Evolutionary conservation across 306 rosid genomes (phyloP), one percentile per base, ranked within the genome.

Genomic region (Astragalus membranaceus): DNA sequence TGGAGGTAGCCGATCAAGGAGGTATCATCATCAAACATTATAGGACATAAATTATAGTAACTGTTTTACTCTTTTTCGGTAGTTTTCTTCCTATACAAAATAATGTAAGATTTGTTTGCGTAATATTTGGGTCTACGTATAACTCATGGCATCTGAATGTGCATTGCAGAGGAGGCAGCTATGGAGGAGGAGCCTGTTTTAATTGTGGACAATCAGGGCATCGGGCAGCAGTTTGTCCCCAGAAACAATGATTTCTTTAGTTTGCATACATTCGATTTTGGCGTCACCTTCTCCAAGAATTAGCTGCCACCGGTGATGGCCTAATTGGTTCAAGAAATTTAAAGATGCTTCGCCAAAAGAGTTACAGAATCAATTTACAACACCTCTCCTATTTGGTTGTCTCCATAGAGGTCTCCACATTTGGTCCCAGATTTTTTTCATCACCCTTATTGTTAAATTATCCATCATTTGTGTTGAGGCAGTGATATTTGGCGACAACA

Each of bases 111-210:
- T 49, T 33, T 11, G 3, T 62, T 17, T 1, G 8, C 53, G 16
- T 64, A 20, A 63, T 33, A 37, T 63, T 48, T 36, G 36, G 41
- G 13, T 50, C 8, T 47, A 8, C 12, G 13, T 6, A 56, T 52
- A 53, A 44, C 67, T 82, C 68, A 75, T 46, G 35, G 44, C 49
- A 30, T 74, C 29, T 71, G 79, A 42, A 73, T 64, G 65, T 80
- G 53, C 47, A 55, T 83, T 81, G 43, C 94, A 89, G 98, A 79
- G 64, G 98, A 77, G 60, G 79, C 46, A 68, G 79, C 63, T 83
- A 82, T 66, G 94, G 92, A 74, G 98, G 98, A 74, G 98, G 98
- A 46, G 69, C 92, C 55, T 92, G 96, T 74, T 92, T 89, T 66
- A 87, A 78, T 64, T 92, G 96, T 64, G 98, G 96, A 52, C 76